Conservation (phyloP, 2,329 filamentous ascomycete species). For the Daldinia sp. region DNA sequence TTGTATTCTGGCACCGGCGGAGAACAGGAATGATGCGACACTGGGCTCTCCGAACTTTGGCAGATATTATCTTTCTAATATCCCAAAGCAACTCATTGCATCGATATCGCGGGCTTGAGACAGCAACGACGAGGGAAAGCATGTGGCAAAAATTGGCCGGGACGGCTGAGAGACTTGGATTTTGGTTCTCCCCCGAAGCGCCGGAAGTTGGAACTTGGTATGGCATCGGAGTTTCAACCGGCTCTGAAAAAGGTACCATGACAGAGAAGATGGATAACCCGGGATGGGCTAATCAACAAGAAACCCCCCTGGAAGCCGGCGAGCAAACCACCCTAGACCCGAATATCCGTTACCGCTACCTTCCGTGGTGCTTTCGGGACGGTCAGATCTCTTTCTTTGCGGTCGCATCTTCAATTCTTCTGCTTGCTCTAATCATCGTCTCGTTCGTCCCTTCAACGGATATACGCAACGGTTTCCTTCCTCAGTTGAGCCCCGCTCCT, state of each 20-base stretch:
- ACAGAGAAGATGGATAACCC: conserved; percentile 45
- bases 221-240: conserved; percentile 49
- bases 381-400: conserved; percentile 74
- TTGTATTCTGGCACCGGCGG: conserved; percentile 72
- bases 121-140: conserved; percentile 63
- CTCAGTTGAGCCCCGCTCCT: conserved; percentile 72
- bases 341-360: conserved; percentile 71
- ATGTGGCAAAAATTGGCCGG: conserved; percentile 68
- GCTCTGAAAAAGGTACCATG: conserved; percentile 41
- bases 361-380: conserved; percentile 81
- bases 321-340: conserved; percentile 61
- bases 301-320: conserved; percentile 56
- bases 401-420: conserved; percentile 68
- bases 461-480: conserved; percentile 77
- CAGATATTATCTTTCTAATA: conserved; percentile 82
- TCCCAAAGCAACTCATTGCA: conserved; percentile 82
- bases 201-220: conserved; percentile 77
- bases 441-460: conserved; percentile 79
- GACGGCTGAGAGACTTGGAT: conserved; percentile 80
- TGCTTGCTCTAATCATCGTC: conserved; percentile 79
- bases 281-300: conserved; percentile 49
- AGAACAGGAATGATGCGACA: conserved; percentile 75
- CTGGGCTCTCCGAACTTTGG: conserved; percentile 87
- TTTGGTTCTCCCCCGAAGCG: conserved; percentile 79
- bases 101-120: conserved; percentile 78